Evolutionary conservation across 1,139 yeast genomes (phyloP).

Genomic region (Sugiyamaella grinbergsii): DNA sequence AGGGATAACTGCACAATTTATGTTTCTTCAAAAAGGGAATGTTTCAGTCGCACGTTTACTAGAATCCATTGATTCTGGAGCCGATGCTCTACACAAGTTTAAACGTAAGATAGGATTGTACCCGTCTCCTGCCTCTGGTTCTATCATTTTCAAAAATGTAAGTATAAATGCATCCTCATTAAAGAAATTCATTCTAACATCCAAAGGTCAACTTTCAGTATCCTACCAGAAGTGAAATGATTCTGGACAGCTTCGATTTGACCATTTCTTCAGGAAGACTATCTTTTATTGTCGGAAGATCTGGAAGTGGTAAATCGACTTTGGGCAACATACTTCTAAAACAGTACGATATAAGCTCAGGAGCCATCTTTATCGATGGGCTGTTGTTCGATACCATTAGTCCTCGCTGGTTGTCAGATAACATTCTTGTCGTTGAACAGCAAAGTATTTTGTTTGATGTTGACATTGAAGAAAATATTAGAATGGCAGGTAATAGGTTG

Average conservation of each 20-base stretch:
- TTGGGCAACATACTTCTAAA: slow-evolving; percentile 62
- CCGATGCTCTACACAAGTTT: slow-evolving; percentile 19
- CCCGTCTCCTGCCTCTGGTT: slow-evolving; percentile 14
- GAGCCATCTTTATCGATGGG: slow-evolving; percentile 60
- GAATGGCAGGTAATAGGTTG: slow-evolving; percentile 42
- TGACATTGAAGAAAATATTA: slow-evolving; percentile 63
- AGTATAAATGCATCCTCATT: slow-evolving; percentile 18
- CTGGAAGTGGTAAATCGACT: slow-evolving; percentile 94
- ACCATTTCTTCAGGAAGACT: slow-evolving; percentile 50
- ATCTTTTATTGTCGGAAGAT: slow-evolving; percentile 74
- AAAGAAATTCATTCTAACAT: slow-evolving; percentile 6
- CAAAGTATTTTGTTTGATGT: slow-evolving; percentile 64
- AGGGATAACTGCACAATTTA: slow-evolving; percentile 32
- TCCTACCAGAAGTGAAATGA: slow-evolving; percentile 54
- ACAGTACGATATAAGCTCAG: slow-evolving; percentile 54
- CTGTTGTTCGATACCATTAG: slow-evolving; percentile 49
- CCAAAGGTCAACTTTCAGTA: slow-evolving; percentile 54
- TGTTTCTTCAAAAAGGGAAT: slow-evolving; percentile 35
- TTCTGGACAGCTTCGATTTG: slow-evolving; percentile 52
- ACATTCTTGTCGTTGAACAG: slow-evolving; percentile 75
- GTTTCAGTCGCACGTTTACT: slow-evolving; percentile 30
- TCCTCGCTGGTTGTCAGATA: slow-evolving; percentile 57
- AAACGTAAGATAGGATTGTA: slow-evolving; percentile 17
- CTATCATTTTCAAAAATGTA: slow-evolving; percentile 42
- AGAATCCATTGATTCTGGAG: slow-evolving; percentile 11